These are phyloP conservation scores for Cymbidium sinense DNA, from an alignment of 106 monocot species.

Conservation along the genomic window DNA sequence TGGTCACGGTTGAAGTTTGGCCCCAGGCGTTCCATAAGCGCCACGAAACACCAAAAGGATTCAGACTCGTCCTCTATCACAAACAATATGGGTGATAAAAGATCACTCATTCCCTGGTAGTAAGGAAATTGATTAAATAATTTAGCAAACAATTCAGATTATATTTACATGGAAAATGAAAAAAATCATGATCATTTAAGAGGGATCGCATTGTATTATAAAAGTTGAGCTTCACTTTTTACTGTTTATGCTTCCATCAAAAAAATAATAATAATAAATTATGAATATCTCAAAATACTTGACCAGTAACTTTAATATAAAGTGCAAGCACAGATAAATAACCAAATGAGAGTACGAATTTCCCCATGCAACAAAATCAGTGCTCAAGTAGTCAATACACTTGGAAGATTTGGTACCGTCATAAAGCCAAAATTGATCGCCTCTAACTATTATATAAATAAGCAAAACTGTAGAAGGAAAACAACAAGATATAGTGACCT, in stretches of 20 bases:
- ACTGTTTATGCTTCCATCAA: not conserved
- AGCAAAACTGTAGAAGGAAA: too few relatives aligned
- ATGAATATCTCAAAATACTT: not conserved
- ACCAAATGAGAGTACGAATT: not conserved
- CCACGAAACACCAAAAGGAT: conserved; percentile 74
- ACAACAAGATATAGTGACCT: not conserved
- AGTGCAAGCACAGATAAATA: not conserved
- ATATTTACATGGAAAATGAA: not conserved
- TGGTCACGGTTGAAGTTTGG: conserved; percentile 79
- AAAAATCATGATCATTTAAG: not conserved
- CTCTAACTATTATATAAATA: too few relatives aligned
- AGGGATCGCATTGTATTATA: too few relatives aligned
- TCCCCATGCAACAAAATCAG: not conserved
- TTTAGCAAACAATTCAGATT: not conserved
- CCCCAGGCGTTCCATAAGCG: conserved; percentile 64
- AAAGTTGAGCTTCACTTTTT: not conserved
- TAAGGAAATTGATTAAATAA: not conserved
- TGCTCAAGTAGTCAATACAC: not conserved
- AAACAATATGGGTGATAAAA: conserved; percentile 65
- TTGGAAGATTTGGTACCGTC: not conserved
- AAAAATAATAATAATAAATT: not conserved
- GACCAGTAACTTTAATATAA: not conserved
- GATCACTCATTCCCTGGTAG: conserved; percentile 69
- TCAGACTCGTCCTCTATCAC: conserved; percentile 67
- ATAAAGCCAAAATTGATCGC: not conserved